A percentile compares a stretch with the other conserved stretches of the same genome.
These are phyloP conservation scores for Leccinum aurantiacum DNA, from an alignment of 768 basidiomycete species.

Conservation along the genomic window DNA sequence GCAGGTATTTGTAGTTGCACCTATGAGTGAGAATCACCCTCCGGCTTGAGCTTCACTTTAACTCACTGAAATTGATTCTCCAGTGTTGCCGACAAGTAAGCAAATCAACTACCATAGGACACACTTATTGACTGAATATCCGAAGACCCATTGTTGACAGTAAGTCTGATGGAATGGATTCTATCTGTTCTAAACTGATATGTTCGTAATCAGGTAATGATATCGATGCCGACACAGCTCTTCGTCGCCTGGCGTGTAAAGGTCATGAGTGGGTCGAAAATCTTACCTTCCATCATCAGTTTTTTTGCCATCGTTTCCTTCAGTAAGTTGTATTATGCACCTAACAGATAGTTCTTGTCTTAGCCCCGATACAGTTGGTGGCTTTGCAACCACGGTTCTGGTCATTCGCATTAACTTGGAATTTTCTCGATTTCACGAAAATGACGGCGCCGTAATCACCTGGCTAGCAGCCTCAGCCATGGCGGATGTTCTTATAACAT, in stretches of 20 bases:
- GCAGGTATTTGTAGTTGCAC: neutral
- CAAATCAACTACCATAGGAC: neutral
- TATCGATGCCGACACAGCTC: constrained; percentile 43
- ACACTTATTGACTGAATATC: neutral
- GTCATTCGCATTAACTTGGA: constrained; percentile 8
- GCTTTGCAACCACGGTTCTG: constrained; percentile 33
- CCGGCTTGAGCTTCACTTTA: constrained; percentile 1
- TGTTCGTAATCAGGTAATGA: constrained; percentile 38
- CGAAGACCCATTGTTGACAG: constrained; percentile 47
- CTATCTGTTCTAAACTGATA: neutral
- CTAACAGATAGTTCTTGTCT: neutral
- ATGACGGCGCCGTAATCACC: neutral
- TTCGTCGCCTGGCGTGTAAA: constrained; percentile 49
- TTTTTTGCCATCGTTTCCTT: constrained; percentile 10
- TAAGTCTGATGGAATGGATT: constrained; percentile 17
- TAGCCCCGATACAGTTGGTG: constrained; percentile 29
- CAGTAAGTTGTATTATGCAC: neutral
- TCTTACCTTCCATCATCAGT: constrained; percentile 29
- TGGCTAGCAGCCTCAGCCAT: neutral
- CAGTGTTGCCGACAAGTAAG: constrained; percentile 18
- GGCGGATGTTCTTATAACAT: neutral
- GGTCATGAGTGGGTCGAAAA: constrained; percentile 32
- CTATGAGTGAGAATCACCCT: neutral
- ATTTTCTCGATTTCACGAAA: neutral
- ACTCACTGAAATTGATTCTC: neutral